Evolutionary conservation across 73 alveolate genomes (phyloP).

Genomic region (Uronychia setigera): DNA sequence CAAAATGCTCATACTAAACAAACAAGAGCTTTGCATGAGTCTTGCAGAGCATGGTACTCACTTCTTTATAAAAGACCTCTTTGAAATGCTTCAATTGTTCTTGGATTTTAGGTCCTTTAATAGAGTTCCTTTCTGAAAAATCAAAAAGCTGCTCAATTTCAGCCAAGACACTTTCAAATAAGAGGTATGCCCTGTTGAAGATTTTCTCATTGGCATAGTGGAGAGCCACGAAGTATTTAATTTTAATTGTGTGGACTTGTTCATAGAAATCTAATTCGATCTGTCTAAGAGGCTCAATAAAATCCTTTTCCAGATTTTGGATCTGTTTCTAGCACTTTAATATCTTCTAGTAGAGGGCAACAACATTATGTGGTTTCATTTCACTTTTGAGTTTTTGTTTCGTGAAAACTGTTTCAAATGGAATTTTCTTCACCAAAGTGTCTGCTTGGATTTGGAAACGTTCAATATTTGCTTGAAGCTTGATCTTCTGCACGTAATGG

Average conservation of each 20-base stretch:
- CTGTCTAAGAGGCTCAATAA: constrained; percentile 64
- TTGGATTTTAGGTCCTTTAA: constrained; percentile 35
- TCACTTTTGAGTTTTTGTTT: constrained; percentile 73
- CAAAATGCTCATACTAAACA: constrained; percentile 15
- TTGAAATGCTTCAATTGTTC: constrained; percentile 17
- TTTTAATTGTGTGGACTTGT: constrained; percentile 15
- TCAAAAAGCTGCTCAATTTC: constrained; percentile 43
- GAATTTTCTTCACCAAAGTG: constrained; percentile 68
- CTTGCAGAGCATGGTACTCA: constrained; percentile 11
- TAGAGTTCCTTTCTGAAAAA: constrained; percentile 32
- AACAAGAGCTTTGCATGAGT: constrained; percentile 23
- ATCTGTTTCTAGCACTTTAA: constrained; percentile 75
- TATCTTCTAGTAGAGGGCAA: constrained; percentile 82
- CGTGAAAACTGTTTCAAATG: constrained; percentile 67
- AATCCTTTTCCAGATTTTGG: constrained; percentile 76
- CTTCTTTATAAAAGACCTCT: constrained; percentile 12
- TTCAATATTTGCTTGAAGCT: constrained; percentile 69
- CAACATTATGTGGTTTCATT: constrained; percentile 83
- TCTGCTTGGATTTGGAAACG: constrained; percentile 69
- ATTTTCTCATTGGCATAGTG: constrained; percentile 53
- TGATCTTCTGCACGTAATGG: constrained; percentile 68
- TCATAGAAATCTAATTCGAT: constrained; percentile 47
- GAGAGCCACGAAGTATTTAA: constrained; percentile 51
- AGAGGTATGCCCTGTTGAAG: constrained; percentile 31
- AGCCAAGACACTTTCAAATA: constrained; percentile 23